Evolutionary conservation across 2,329 filamentous ascomycete species (phyloP).

Genomic region (Ophiostoma angusticollis): DNA sequence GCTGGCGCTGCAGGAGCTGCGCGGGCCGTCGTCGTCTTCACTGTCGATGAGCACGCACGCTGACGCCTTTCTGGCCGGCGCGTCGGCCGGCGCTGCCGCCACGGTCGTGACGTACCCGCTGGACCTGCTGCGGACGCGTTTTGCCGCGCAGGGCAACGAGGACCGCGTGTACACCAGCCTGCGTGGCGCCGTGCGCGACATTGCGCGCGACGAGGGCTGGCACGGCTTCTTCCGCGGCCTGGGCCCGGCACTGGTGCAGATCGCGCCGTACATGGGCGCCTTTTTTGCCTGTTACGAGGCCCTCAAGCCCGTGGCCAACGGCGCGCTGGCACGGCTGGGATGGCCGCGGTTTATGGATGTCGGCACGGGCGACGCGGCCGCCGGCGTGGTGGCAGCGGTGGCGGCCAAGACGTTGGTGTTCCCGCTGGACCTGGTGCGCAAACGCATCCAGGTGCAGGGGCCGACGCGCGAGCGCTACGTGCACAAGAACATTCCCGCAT

Average conservation of each 20-base stretch:
- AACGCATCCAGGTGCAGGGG: conserved; percentile 89
- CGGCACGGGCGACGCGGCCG: conserved; percentile 69
- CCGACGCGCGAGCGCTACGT: conserved; percentile 69
- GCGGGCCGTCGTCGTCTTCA: conserved; percentile 22
- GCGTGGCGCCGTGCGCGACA: conserved; percentile 54
- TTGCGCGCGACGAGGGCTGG: conserved; percentile 59
- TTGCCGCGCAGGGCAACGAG: conserved; percentile 80
- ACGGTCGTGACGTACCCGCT: conserved; percentile 83
- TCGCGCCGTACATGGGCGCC: conserved; percentile 91
- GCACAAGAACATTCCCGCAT: conserved; percentile 78
- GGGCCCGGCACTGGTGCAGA: conserved; percentile 68
- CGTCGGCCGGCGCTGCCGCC: conserved; percentile 66
- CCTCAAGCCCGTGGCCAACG: conserved; percentile 24
- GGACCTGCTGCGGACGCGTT: conserved; percentile 83
- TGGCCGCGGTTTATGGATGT: too few relatives aligned
- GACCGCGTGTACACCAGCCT: conserved; percentile 67
- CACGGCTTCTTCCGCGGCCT: conserved; percentile 81
- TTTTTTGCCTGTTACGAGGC: conserved; percentile 88
- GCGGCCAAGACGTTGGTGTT: conserved; percentile 83
- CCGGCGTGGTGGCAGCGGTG: conserved; percentile 68
- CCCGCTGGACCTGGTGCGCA: conserved; percentile 82
- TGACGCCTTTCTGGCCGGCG: conserved; percentile 74
- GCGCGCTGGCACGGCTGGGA: too few relatives aligned
- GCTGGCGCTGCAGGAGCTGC: conserved; percentile 44
- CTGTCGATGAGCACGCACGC: conserved; percentile 46